phyloP scores from a whole-genome alignment of 148 eudicot species.

The Cornus kousa region DNA sequence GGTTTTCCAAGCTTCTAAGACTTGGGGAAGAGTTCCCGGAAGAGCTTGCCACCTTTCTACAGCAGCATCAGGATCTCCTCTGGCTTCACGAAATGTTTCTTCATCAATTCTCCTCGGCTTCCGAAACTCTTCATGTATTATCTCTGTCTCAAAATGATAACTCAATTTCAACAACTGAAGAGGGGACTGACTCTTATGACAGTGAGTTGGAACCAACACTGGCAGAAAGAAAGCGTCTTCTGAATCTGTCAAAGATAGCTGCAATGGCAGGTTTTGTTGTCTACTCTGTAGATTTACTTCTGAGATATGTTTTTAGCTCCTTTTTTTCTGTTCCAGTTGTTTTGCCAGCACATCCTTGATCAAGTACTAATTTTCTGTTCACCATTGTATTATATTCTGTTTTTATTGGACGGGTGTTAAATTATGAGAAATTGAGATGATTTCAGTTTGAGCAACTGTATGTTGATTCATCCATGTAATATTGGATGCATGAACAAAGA shows the following conservation, averaged over 20 bases:
- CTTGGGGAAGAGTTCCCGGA: conserved; percentile 94
- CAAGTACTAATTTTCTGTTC: neutral
- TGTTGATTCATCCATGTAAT: neutral
- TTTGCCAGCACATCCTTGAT: neutral
- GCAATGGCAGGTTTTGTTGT: conserved; percentile 74
- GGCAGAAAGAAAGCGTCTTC: conserved; percentile 68
- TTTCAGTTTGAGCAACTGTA: too few species aligned
- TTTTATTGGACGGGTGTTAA: neutral
- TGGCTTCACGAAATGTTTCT: conserved; percentile 91
- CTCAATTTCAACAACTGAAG: conserved; percentile 31
- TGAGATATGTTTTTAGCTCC: neutral
- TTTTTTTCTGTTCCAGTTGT: neutral
- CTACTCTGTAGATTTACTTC: neutral
- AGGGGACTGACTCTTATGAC: conserved; percentile 28
- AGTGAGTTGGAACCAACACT: conserved; percentile 41
- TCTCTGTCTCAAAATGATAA: conserved; percentile 63
- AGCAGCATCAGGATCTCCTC: conserved; percentile 67
- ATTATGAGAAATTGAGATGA: neutral
- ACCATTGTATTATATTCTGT: neutral
- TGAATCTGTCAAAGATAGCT: conserved; percentile 88
- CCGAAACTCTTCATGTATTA: conserved; percentile 74
- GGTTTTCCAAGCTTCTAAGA: conserved; percentile 75
- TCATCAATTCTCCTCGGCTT: conserved; percentile 70
- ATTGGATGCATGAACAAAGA: neutral
- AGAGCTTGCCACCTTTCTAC: conserved; percentile 66